These are phyloP conservation scores for Cardiospermum halicacabum DNA, from an alignment of 345 rosid species.

Conservation along the genomic window DNA sequence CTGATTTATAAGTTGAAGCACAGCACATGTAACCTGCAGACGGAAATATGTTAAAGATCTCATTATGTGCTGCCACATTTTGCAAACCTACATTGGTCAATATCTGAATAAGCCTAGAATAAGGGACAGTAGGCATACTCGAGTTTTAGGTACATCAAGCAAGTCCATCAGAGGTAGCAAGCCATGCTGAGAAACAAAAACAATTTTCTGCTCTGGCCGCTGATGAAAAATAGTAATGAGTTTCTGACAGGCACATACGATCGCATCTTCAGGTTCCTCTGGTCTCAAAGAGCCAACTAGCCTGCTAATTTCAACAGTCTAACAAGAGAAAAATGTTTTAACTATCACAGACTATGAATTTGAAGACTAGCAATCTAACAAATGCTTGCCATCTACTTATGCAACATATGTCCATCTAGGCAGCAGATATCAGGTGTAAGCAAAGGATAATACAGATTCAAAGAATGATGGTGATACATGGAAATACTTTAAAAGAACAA, in stretches of 20 bases:
- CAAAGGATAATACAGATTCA: neutral
- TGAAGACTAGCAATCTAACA: neutral
- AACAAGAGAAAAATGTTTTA: slow-evolving; percentile 25
- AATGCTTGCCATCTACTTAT: neutral
- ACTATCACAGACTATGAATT: slow-evolving; percentile 13
- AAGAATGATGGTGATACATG: neutral
- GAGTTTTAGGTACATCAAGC: slow-evolving; percentile 75
- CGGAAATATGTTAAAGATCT: slow-evolving; percentile 10
- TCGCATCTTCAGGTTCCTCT: slow-evolving; percentile 87
- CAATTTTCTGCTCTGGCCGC: slow-evolving; percentile 86
- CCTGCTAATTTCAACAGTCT: slow-evolving; percentile 96
- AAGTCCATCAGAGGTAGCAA: slow-evolving; percentile 87
- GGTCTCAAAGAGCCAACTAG: slow-evolving; percentile 75
- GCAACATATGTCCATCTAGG: neutral
- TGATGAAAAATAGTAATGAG: slow-evolving; percentile 74
- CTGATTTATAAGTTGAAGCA: slow-evolving; percentile 87
- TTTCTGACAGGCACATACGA: slow-evolving; percentile 77
- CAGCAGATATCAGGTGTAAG: neutral
- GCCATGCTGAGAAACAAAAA: slow-evolving; percentile 86
- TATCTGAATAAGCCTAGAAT: slow-evolving; percentile 12
- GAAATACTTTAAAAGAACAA: neutral
- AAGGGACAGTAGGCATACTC: slow-evolving; percentile 46
- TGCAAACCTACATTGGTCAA: neutral
- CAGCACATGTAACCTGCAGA: slow-evolving; percentile 78
- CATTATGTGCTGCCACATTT: slow-evolving; percentile 9